Conservation (phyloP, 129 eudicot genomes). For the Saposhnikovia divaricata region DNA sequence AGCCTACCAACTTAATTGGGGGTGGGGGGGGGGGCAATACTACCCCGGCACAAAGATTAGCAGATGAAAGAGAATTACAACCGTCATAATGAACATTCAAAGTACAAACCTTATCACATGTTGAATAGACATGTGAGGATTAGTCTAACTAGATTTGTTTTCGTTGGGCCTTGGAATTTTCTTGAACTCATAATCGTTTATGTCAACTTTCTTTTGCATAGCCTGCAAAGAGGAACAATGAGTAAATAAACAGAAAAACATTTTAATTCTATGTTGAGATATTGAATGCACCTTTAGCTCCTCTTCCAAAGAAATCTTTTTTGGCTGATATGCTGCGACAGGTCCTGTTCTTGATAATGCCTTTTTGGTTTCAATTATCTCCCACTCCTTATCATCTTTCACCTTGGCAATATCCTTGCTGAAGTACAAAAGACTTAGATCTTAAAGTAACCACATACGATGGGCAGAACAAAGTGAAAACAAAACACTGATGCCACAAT, state of each 20-base stretch:
- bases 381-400: slow-evolving; percentile 92
- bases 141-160: slow-evolving; percentile 10
- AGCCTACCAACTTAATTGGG: not conserved
- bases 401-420: slow-evolving; percentile 97
- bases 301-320: slow-evolving; percentile 66
- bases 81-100: not conserved
- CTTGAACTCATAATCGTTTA: slow-evolving; percentile 55
- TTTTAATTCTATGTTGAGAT: not conserved
- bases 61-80: not conserved
- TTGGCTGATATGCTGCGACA: slow-evolving; percentile 70
- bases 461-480: not conserved
- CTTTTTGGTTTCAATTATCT: slow-evolving; percentile 74
- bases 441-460: slow-evolving; percentile 1
- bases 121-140: not conserved
- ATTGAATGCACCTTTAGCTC: slow-evolving; percentile 58
- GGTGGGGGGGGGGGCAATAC: not conserved
- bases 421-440: slow-evolving; percentile 13
- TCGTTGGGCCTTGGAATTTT: slow-evolving; percentile 47
- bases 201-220: slow-evolving; percentile 64
- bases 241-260: not conserved
- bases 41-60: not conserved
- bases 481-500: not conserved
- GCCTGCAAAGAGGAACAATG: slow-evolving; percentile 41
- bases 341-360: slow-evolving; percentile 91
- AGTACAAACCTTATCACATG: not conserved